phyloP scores from a whole-genome alignment of 106 monocot species.

The Chionographis japonica region DNA sequence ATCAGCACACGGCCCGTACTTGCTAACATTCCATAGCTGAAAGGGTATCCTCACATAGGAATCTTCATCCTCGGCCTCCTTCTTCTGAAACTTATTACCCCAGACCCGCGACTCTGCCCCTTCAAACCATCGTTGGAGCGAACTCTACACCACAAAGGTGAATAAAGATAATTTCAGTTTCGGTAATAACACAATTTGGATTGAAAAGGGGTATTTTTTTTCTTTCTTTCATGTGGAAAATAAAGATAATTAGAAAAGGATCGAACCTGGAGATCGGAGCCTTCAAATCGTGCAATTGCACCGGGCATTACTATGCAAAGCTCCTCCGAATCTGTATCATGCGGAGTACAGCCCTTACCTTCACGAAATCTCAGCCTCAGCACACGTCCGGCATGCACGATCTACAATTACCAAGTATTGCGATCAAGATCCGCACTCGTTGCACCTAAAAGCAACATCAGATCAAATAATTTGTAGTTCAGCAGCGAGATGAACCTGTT shows the following conservation, averaged over 20 bases:
- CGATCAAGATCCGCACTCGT: background rate
- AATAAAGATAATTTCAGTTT: background rate
- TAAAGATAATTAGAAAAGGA: background rate
- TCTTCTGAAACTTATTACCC: constrained; percentile 27
- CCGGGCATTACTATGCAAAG: constrained; percentile 74
- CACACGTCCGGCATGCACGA: constrained; percentile 51
- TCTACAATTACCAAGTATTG: constrained; percentile 25
- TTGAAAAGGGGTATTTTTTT: background rate
- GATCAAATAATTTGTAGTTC: background rate
- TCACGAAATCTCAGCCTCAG: constrained; percentile 63
- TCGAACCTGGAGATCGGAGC: constrained; percentile 73
- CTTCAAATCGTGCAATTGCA: constrained; percentile 76
- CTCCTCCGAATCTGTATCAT: constrained; percentile 45
- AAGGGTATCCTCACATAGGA: constrained; percentile 51
- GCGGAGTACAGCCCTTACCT: constrained; percentile 17
- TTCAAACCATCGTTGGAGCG: constrained; percentile 57
- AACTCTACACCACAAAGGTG: constrained; percentile 32
- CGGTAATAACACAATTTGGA: background rate
- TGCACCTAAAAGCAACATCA: background rate
- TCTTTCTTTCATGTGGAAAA: background rate
- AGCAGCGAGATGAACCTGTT: constrained; percentile 45
- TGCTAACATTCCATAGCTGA: constrained; percentile 80
- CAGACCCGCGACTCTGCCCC: constrained; percentile 33
- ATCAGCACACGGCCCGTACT: constrained; percentile 78
- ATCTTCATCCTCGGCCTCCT: constrained; percentile 32